A percentile compares a stretch with the other conserved stretches of the same genome.
Evolutionary conservation across 352 stramenopile species (phyloP).

Genomic region (Blastocystis sp.): DNA sequence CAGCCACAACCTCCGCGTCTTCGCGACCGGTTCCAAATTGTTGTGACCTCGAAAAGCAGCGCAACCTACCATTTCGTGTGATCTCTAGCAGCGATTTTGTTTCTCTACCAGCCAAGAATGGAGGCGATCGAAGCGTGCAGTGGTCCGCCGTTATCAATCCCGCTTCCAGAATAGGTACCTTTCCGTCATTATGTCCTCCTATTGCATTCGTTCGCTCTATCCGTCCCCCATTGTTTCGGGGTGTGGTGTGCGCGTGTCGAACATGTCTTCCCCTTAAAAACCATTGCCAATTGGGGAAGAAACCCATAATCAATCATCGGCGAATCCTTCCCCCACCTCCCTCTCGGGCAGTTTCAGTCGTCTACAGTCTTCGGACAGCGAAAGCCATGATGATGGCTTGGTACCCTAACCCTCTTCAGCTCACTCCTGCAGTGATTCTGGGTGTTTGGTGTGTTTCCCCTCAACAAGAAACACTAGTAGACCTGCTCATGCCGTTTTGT

Average conservation of each 20-base stretch:
- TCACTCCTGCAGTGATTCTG: background rate
- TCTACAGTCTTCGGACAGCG: conserved; percentile 20
- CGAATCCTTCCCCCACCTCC: background rate
- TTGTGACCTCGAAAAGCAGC: too few relatives aligned
- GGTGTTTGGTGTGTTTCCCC: conserved; percentile 53
- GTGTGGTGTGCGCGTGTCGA: too few relatives aligned
- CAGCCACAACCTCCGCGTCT: too few relatives aligned
- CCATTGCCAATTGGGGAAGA: background rate
- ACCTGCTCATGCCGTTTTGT: conserved; percentile 33
- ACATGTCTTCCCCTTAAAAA: too few relatives aligned
- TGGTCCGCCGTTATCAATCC: background rate
- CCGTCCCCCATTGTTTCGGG: too few relatives aligned
- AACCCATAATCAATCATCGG: background rate
- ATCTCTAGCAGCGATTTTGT: background rate
- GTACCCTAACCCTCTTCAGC: conserved; percentile 55
- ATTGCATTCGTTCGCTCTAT: background rate
- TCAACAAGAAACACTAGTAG: conserved; percentile 67
- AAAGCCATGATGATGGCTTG: conserved; percentile 28
- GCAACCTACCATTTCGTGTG: background rate
- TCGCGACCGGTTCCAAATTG: too few relatives aligned
- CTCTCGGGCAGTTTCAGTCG: background rate
- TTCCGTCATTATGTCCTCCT: background rate
- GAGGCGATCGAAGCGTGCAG: background rate
- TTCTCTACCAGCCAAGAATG: background rate
- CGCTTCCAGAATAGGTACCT: background rate